Evolutionary conservation across 805 yeast species (phyloP).

Genomic region (Teunomyces panamensis): DNA sequence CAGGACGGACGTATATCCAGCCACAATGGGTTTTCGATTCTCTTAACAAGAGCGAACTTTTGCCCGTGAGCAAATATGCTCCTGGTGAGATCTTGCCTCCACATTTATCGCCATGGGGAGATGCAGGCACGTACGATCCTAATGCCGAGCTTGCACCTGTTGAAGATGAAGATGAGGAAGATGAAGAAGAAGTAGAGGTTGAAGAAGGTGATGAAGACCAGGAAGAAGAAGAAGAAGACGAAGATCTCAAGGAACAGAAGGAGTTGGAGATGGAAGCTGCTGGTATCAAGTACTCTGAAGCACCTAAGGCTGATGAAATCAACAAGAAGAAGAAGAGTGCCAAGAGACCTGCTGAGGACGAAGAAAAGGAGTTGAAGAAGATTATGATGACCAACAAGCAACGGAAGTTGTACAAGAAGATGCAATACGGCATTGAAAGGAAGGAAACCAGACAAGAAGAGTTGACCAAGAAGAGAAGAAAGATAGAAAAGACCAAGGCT

Average conservation of each 20-base stretch:
- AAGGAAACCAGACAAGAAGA: slow-evolving; percentile 73
- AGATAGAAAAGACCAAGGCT: slow-evolving; percentile 61
- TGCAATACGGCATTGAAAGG: slow-evolving; percentile 87
- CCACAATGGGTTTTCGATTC: slow-evolving; percentile 98
- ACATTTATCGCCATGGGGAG: slow-evolving; percentile 99
- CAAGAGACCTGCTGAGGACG: slow-evolving; percentile 52
- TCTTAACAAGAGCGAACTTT: slow-evolving; percentile 70
- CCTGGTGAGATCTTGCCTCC: slow-evolving; percentile 97
- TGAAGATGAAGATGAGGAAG: slow-evolving; percentile 44
- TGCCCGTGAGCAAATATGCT: slow-evolving; percentile 78
- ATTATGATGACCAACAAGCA: slow-evolving; percentile 98
- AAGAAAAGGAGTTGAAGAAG: slow-evolving; percentile 88
- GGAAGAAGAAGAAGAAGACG: slow-evolving; percentile 44
- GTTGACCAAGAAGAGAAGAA: slow-evolving; percentile 65
- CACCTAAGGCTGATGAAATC: slow-evolving; percentile 4
- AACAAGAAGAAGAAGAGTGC: slow-evolving; percentile 28
- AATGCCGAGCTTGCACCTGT: slow-evolving; percentile 44
- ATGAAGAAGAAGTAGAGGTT: slow-evolving; percentile 45
- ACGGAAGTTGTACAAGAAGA: slow-evolving; percentile 88
- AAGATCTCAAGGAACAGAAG: slow-evolving; percentile 73
- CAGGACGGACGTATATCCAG: slow-evolving; percentile 91
- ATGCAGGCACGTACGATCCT: slow-evolving; percentile 87
- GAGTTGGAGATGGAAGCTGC: slow-evolving; percentile 78
- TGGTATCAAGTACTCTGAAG: slow-evolving; percentile 68
- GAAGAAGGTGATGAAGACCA: slow-evolving; percentile 49